phyloP scores from a whole-genome alignment of 108 stramenopile species.

The Fistulifera solaris region DNA sequence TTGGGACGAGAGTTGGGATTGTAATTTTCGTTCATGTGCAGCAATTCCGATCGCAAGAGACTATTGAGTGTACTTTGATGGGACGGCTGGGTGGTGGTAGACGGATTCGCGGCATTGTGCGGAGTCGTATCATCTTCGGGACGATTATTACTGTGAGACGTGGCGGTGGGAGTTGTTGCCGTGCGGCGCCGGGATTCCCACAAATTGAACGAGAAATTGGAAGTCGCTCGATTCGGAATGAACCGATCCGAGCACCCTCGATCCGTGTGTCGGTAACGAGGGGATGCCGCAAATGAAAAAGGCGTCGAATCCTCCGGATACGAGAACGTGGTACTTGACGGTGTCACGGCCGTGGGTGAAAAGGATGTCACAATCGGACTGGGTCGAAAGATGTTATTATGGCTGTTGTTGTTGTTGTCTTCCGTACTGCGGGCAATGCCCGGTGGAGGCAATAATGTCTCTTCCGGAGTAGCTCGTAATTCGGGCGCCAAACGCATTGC shows the following conservation, averaged over 20 bases:
- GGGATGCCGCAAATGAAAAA: background rate
- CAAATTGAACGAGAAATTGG: conserved; percentile 41
- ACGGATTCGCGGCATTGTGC: conserved; percentile 1
- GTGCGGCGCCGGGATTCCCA: conserved; percentile 18
- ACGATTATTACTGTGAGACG: conserved; percentile 4
- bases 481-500: conserved; percentile 29
- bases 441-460: conserved; percentile 6
- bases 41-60: conserved; percentile 67
- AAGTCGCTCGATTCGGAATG: conserved; percentile 67
- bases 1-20: conserved; percentile 12
- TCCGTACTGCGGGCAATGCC: conserved; percentile 24
- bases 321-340: background rate
- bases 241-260: conserved; percentile 51
- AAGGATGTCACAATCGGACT: conserved; percentile 21
- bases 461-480: background rate
- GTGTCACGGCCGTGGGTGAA: background rate
- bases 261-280: background rate
- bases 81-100: conserved; percentile 2
- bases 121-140: conserved; percentile 2
- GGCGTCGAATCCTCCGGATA: background rate
- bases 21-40: conserved; percentile 61
- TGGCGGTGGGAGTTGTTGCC: conserved; percentile 7
- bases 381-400: conserved; percentile 52
- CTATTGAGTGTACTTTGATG: conserved; percentile 57
- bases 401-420: no score